Base-by-base conservation (phyloP, 805 yeast genomes). In the Candida vaughaniae region DNA sequence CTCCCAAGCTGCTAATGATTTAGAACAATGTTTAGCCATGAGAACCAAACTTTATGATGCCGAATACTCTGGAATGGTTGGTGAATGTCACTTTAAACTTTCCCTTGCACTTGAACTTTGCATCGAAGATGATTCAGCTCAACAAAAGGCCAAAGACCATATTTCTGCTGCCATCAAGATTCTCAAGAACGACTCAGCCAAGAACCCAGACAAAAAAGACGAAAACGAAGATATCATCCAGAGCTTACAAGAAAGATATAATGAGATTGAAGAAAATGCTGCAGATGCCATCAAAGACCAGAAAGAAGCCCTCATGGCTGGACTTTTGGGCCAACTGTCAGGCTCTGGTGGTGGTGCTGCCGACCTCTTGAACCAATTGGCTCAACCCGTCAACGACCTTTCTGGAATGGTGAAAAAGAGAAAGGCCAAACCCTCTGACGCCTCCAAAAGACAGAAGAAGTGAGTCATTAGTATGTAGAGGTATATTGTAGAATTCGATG, bases 31-130 rank as follows among this genome's bases (percentile, higher is more conserved):
- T 27, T 67, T 85, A 22, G 61, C 73, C 19, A 60, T 82, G 29
- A 73, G 85, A 55, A 52, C 63, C 33, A 61, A 75, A 38, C 53
- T 85, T 9, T 81, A 70, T 49, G 54, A 55, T 38, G 72, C 73
- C 2, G 57, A 60, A n/a, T 58, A 63, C 6, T 73, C 85, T 2
- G 67, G 83, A 2, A 60, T 80, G 29, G 67, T 86, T 7, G 80
- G 90, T 12, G 95, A 88, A 56, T 80, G 88, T 0, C 85, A 85
- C 58, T 89, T 81, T 64, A 86, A 85, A 59, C 66, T 86, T 26
- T 82, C 95, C 0, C 65, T 88, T 33, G 93, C 95, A 0, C 64
- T 77, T 39, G 96, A 89, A 51, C 82, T 85, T 48, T 65, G 75
- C 39, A 69, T 70, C n/a, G 85, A 76, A 29, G 73, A 73, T 46